Conservation (phyloP, 2,329 filamentous ascomycete genomes). For the Dothiorella sarmentorum region DNA sequence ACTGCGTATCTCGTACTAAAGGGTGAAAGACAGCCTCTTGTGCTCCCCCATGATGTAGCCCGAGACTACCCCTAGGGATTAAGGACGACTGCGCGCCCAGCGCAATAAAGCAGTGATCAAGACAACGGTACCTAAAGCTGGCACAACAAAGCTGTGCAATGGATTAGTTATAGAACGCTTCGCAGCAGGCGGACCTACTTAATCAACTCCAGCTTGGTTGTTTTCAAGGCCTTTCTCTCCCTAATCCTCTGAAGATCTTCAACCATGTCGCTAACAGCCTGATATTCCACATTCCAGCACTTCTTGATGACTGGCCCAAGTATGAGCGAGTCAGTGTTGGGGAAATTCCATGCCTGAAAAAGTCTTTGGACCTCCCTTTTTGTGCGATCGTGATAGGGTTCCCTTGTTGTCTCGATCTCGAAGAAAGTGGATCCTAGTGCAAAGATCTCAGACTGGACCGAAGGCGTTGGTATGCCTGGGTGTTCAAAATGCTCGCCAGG, state of each 20-base stretch:
- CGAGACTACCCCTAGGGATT: no score
- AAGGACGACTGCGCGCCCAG: no score
- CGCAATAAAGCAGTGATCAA: no score
- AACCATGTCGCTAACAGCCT: slow-evolving; percentile 19
- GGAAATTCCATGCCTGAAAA: slow-evolving; percentile 18
- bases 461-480: slow-evolving; percentile 4
- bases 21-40: no score
- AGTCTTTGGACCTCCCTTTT: slow-evolving; percentile 15
- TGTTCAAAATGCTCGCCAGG: not conserved
- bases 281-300: slow-evolving; percentile 23
- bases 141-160: no score
- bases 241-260: slow-evolving; percentile 7
- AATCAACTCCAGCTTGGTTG: no score
- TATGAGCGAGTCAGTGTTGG: slow-evolving; percentile 19
- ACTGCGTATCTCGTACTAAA: no score
- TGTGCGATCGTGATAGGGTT: slow-evolving; percentile 19
- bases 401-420: slow-evolving; percentile 21
- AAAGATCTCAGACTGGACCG: slow-evolving; percentile 22
- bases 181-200: no score
- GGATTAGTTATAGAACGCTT: no score
- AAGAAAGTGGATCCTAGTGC: slow-evolving; percentile 23
- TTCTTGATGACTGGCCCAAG: slow-evolving; percentile 21
- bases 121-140: no score
- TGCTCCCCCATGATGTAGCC: no score
- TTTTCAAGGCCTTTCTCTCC: no score